Evolutionary conservation across 2,329 filamentous ascomycete species (phyloP), one percentile per base, ranked within the genome.

Genomic region (Ilyonectria destructans): DNA sequence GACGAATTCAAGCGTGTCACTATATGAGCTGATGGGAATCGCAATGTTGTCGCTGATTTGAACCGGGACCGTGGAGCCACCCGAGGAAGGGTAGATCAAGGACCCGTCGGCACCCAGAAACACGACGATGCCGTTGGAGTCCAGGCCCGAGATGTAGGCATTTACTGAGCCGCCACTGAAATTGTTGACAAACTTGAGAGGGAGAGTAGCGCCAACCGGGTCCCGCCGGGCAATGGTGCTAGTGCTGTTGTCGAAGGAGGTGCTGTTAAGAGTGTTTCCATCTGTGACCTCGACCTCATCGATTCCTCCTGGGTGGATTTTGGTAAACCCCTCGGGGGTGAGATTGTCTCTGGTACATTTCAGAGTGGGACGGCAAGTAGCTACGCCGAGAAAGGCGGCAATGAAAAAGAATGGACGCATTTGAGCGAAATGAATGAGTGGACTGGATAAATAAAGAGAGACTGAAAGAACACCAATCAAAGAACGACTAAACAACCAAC

Each of bases 61-160:
- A 1, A 82, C 77, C 0, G 85, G 85, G 2, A 70, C 65, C 0
- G 55, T 66, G 1, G 81, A 80, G 0, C 78, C 77, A 7, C 77
- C 77, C 4, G 82, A 80, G 46, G 76, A 79, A 2, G 85, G 85
- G 63, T 86, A 86, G 37, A 82, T 79, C 59, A 83, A 78, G 0
- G 68, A 75, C 12, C 84, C 84, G 49, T 84, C 78, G 2, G 80
- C 72, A n/a, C 71, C 73, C 8, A 87, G 72, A 64, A 87, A 85
- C 31, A 86, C 84, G 7, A 86, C 78, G 2, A 74, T 71, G 1
- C 78, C 77, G 17, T 79, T 70, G 3, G 75, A 72, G 71, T 87
- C 84, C 2, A 84, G 72, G 4, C 85, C 85, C 17, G 82, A 82
- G 40, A 87, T 77, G 68, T 87, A 87, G 0, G 82, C 83, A 57